Evolutionary conservation across 257 asterid genomes (phyloP), one percentile per base, ranked within the genome.

Genomic region (Petunia axillaris): DNA sequence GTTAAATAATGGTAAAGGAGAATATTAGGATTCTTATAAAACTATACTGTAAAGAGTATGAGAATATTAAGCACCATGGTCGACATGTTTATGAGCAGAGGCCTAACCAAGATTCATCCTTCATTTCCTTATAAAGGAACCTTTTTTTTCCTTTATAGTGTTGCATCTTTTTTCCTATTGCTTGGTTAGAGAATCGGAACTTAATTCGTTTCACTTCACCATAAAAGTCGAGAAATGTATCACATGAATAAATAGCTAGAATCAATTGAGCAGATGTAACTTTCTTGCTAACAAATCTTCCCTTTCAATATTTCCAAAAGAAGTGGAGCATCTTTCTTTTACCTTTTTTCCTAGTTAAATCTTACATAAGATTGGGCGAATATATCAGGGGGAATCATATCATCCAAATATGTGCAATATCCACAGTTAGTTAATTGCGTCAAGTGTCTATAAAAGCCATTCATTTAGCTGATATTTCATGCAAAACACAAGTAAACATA

Each of bases 41-140:
- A 57, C 3, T 15, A 57, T 15, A 57, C 15, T 54, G 43, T 5
- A 76, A 44, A 41, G 52, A 15, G 11, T 1, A 35, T 7, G 38
- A 55, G 81, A 76, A 82, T 82, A 37, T 82, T 67, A 77, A 75
- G 85, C 66, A 43, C 48, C n/a, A 68, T 44, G 8, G 8, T 55
- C n/a, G 8, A 36, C n/a, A 75, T 81, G 62, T 8, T 64, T 5
- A 75, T 75, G 63, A 55, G 8, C 44, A 64, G 37, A 64, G 70
- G 60, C 77, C 59, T 62, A 11, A 50, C 59, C 79, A 54, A 48
- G 46, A 73, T 73, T 73, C 78, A 73, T 73, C 35, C 9, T 73
- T 73, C 3, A 35, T 73, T 73, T 50, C 35, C 13, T 2, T 10
- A 50, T 48, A 73, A 50, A 48, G 6, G 78, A 73, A 73, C 35